These are phyloP conservation scores for Arthonia radiata DNA, from an alignment of 495 filamentous ascomycete genomes.

Conservation along the genomic window DNA sequence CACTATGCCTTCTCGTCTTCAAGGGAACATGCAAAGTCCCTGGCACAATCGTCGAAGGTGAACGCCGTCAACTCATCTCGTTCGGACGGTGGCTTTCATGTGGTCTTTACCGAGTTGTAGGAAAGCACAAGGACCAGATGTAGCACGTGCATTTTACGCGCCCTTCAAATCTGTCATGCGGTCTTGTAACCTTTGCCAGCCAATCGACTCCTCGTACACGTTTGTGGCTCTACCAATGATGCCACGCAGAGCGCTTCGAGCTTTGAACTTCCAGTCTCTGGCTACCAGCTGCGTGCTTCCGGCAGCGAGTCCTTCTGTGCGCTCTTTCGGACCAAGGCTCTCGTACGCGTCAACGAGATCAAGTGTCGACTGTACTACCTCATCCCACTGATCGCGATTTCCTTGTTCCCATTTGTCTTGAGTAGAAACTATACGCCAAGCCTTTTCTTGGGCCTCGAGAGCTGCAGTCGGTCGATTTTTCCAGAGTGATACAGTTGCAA, in stretches of 20 bases:
- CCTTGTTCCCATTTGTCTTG: constrained; percentile 20
- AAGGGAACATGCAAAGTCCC: no score
- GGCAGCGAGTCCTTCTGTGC: constrained; percentile 18
- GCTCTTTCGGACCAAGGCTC: constrained; percentile 29
- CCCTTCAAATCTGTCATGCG: constrained; percentile 33
- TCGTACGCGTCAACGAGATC: constrained; percentile 41
- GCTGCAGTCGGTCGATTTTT: constrained; percentile 38
- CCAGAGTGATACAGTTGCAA: constrained; percentile 47
- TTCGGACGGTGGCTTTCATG: no score
- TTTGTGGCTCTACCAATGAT: constrained; percentile 64
- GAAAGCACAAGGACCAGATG: no score
- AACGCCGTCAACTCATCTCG: no score
- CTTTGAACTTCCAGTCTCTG: constrained; percentile 65
- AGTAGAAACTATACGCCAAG: constrained; percentile 42
- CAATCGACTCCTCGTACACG: constrained; percentile 52
- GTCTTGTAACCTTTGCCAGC: constrained; percentile 38
- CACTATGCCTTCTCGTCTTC: no score
- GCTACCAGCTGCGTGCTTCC: constrained; percentile 24
- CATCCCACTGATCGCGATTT: constrained; percentile 25
- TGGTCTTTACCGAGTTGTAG: no score
- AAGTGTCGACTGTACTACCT: constrained; percentile 36
- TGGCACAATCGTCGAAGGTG: no score
- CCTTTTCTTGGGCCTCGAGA: constrained; percentile 64
- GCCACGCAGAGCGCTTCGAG: constrained; percentile 52
- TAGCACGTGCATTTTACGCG: no score